Base-by-base conservation (phyloP, 768 basidiomycete species). In the Zangia roseola region DNA sequence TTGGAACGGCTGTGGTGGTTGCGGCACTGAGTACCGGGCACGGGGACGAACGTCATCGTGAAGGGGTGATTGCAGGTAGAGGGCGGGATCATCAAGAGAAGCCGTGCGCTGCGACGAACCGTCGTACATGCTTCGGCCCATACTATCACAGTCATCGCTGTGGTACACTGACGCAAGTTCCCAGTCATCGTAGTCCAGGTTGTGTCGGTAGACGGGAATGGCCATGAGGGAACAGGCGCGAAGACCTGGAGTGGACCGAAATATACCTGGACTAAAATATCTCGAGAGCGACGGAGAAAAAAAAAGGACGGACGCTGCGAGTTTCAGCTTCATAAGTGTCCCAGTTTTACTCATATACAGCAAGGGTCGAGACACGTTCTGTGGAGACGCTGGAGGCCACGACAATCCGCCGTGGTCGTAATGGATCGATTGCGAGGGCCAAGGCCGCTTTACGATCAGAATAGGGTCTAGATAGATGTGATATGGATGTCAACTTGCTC, bases 91-190 rank as follows among this genome's bases (percentile, higher is more conserved):
- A 34, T 55, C 40, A 7, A 42, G 28, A 20, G 49, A 44, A 16
- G 26, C 34, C 14, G 56, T 38, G 10, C 40, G 40, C 12, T 47
- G 47, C 41, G 41, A 33, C 10, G 59, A 54, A 10, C 53, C 59
- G 23, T 50, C 23, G 40, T 49, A 61, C 42, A 17, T 45, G 35
- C 63, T 66, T 14, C 59, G 53, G 7, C 55, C 60, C 17, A 57
- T 26, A 25, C 56, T 66, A 38, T 53, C 56, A 50, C 64, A 57
- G 47, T 61, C 64, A 51, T 65, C 63, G 46, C 64, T 65, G 37
- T 57, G 52, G 44, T 65, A 65, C 21, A 59, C 52, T 26, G 63
- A 65, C 17, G 61, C 63, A 41, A 66, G 49, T 45, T 65, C 63
- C 63, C 63, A 65, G 50, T 65, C 63, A 23, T 59, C 53, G 38